These are phyloP conservation scores for Hansfordia pulvinata DNA, from an alignment of 2,329 filamentous ascomycete genomes.

Conservation along the genomic window DNA sequence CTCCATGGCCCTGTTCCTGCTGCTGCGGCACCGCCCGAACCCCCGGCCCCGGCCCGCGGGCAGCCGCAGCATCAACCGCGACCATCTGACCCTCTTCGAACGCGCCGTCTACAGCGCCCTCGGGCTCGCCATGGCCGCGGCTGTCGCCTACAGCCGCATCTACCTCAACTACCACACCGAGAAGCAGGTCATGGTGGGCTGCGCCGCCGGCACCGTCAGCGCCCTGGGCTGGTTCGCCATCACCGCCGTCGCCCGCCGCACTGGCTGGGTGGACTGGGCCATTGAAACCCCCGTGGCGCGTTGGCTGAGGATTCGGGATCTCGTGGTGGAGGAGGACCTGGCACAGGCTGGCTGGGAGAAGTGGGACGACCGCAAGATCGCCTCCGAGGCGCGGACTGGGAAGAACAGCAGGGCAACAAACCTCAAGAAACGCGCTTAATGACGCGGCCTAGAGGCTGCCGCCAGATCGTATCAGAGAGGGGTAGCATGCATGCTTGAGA, in stretches of 20 bases:
- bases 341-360: slow-evolving; percentile 88
- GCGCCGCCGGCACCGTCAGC: slow-evolving; percentile 53
- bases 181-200: slow-evolving; percentile 75
- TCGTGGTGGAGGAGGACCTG: slow-evolving; percentile 78
- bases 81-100: slow-evolving; percentile 48
- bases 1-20: slow-evolving; percentile 71
- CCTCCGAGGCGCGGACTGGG: no score
- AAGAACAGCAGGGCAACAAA: no score
- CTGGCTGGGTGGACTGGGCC: slow-evolving; percentile 59
- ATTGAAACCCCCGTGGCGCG: slow-evolving; percentile 52
- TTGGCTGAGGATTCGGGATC: slow-evolving; percentile 62
- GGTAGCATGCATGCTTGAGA: no score
- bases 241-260: slow-evolving; percentile 51
- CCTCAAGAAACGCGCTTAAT: no score
- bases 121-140: slow-evolving; percentile 45
- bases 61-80: slow-evolving; percentile 19
- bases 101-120: slow-evolving; percentile 40
- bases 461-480: no score
- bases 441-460: no score
- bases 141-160: slow-evolving; percentile 69
- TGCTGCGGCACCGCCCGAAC: slow-evolving; percentile 68
- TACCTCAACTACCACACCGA: slow-evolving; percentile 90
- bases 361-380: slow-evolving; percentile 59
- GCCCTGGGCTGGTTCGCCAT: slow-evolving; percentile 68
- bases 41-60: slow-evolving; percentile 31